Evolutionary conservation across 2,329 filamentous ascomycete species (phyloP), one percentile per base, ranked within the genome.

Genomic region (Talaromyces sp.): DNA sequence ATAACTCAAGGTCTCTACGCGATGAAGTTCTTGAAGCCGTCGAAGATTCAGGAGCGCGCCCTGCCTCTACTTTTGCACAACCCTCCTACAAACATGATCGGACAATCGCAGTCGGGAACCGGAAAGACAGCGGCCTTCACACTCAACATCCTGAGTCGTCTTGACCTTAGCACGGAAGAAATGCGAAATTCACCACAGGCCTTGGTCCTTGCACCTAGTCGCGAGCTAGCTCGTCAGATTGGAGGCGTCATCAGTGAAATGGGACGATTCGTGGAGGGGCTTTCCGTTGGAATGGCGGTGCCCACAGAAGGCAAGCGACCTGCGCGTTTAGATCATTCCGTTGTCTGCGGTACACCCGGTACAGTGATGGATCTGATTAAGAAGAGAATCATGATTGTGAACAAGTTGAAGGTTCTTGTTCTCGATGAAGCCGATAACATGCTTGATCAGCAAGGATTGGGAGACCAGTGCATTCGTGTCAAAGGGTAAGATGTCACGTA

Each of bases 381-480:
- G 71, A 87, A 88, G 70, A 84, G 87, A 67, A 84, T 90, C 71
- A 84, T 99, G 67, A 86, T 96, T 69, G 77, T 86, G 0, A 85
- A 83, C 18, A 79, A 87, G 63, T 82, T 99, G 68, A 91, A 87
- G 75, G 85, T 96, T 8, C 84, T 99, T 65, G 93, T 97, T 62
- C 84, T 99, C 60, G 95, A 99, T 72, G 95, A 99, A 80, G 95
- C 95, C 63, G 95, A 99, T 80, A 98, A 97, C 80, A 99, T 99
- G 95, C 81, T 99, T 64, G 95, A 98, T 73, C 89, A 93, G 77
- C 92, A 96, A 78, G 93, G 95, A 58, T 83, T 99, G 61, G 95
- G 95, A 59, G 95, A 98, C 64, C 95, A 99, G 79, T 98, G 93
- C 77, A 85, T 92, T 69, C 88, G 93, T 68, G 91, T 97, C 69